These are phyloP conservation scores for Ajuga chamaepitys DNA, from an alignment of 257 asterid genomes.

Conservation along the genomic window DNA sequence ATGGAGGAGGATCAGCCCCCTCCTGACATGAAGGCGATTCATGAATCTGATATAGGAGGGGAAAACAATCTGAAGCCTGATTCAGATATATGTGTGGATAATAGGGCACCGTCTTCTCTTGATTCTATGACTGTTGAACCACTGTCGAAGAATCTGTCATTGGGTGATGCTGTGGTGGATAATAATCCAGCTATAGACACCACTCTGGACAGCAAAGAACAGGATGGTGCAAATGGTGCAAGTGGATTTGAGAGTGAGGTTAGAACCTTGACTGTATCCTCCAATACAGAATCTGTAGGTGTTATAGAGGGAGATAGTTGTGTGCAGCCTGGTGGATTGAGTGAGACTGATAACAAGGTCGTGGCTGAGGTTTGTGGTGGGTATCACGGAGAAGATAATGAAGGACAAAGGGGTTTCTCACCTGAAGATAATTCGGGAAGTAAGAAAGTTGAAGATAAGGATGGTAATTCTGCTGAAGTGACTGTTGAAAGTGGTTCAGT, in stretches of 20 bases:
- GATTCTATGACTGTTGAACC: slow-evolving; percentile 30
- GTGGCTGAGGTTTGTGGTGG: slow-evolving; percentile 24
- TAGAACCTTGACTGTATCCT: slow-evolving; percentile 17
- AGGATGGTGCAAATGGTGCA: slow-evolving; percentile 23
- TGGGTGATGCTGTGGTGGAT: slow-evolving; percentile 18
- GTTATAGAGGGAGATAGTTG: slow-evolving; percentile 24
- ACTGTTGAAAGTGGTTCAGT: slow-evolving; percentile 18
- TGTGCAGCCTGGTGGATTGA: slow-evolving; percentile 15
- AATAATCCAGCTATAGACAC: slow-evolving; percentile 31
- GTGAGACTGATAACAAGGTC: slow-evolving; percentile 18
- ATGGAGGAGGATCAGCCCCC: slow-evolving; percentile 32
- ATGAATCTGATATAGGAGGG: slow-evolving; percentile 30
- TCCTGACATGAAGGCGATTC: slow-evolving; percentile 19
- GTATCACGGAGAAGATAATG: slow-evolving; percentile 23
- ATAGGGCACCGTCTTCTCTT: slow-evolving; percentile 20
- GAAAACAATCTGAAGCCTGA: slow-evolving; percentile 28
- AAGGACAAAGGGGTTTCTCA: slow-evolving; percentile 17
- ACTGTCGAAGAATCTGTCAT: slow-evolving; percentile 14
- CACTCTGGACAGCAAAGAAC: slow-evolving; percentile 20
- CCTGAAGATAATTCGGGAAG: slow-evolving; percentile 19
- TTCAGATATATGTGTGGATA: slow-evolving; percentile 25
- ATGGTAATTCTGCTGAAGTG: slow-evolving; percentile 22
- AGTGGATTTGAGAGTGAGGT: slow-evolving; percentile 18
- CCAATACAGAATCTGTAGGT: slow-evolving; percentile 15
- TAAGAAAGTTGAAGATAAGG: slow-evolving; percentile 19